phyloP scores from a whole-genome alignment of 108 stramenopile genomes.

The Skeletonema tropicum region DNA sequence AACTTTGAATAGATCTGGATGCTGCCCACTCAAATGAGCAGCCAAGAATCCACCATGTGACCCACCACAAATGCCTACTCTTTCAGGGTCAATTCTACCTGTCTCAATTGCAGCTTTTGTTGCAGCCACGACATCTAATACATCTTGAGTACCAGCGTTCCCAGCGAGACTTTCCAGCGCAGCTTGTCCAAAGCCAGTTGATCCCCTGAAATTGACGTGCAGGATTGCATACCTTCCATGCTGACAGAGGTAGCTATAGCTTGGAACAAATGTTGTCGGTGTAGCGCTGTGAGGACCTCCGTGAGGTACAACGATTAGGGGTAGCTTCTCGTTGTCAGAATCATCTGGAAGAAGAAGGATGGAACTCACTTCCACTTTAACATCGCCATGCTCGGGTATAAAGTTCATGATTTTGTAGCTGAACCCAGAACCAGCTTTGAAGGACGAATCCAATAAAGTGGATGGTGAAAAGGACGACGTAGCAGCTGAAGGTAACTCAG shows the following conservation, averaged over 20 bases:
- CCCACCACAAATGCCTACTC: constrained; percentile 86
- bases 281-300: constrained; percentile 79
- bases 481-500: constrained; percentile 57
- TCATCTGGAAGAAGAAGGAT: constrained; percentile 62
- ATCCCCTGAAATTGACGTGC: constrained; percentile 89
- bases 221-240: constrained; percentile 76
- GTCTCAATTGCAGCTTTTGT: constrained; percentile 50
- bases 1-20: not conserved
- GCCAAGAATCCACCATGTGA: constrained; percentile 68
- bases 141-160: constrained; percentile 68
- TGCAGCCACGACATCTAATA: constrained; percentile 75
- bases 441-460: not conserved
- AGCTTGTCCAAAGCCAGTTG: constrained; percentile 79
- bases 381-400: constrained; percentile 50
- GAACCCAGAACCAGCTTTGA: constrained; percentile 30
- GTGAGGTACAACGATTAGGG: constrained; percentile 80
- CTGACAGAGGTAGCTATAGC: constrained; percentile 65
- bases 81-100: constrained; percentile 47
- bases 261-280: constrained; percentile 61
- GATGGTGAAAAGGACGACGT: constrained; percentile 47
- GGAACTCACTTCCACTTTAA: constrained; percentile 51
- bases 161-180: constrained; percentile 72
- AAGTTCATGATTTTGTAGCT: constrained; percentile 49
- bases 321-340: constrained; percentile 48
- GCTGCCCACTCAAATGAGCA: not conserved